phyloP scores from a whole-genome alignment of 2,329 filamentous ascomycete species.

The Cercospora beticola region DNA sequence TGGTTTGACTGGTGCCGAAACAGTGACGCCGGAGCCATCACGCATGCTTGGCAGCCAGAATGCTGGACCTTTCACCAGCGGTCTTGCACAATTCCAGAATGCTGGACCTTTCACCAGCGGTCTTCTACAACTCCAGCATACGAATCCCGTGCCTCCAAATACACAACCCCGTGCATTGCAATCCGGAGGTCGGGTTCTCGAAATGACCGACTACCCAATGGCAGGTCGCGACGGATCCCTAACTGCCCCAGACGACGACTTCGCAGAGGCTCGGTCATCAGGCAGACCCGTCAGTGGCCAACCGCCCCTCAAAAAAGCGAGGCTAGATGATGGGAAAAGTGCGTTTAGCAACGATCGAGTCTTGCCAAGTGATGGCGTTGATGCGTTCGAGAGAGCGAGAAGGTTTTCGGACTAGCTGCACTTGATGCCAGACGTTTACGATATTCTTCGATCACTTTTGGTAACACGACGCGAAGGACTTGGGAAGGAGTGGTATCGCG shows the following conservation, averaged over 20 bases:
- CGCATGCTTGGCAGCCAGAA: not conserved
- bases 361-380: conserved; percentile 17
- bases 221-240: not conserved
- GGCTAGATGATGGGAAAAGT: not conserved
- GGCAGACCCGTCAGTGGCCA: not conserved
- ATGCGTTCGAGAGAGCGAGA: conserved; percentile 1
- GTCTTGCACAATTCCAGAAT: not conserved
- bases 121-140: not conserved
- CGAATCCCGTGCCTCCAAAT: not conserved
- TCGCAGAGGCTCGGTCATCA: not conserved
- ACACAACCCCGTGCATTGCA: not conserved
- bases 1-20: not conserved
- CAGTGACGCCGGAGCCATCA: not conserved
- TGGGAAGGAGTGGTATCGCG: not conserved
- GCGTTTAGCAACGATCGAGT: not conserved
- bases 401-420: not conserved
- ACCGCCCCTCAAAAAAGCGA: not conserved
- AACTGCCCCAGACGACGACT: not conserved
- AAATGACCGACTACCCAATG: not conserved
- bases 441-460: not conserved
- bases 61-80: not conserved
- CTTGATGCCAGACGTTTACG: not conserved
- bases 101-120: not conserved
- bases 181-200: not conserved
- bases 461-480: not conserved